Percentiles rank a stretch among this genome's conserved stretches.
phyloP scores from a whole-genome alignment of 208 protist genomes.

The Kentomonas sorsogonicus region DNA sequence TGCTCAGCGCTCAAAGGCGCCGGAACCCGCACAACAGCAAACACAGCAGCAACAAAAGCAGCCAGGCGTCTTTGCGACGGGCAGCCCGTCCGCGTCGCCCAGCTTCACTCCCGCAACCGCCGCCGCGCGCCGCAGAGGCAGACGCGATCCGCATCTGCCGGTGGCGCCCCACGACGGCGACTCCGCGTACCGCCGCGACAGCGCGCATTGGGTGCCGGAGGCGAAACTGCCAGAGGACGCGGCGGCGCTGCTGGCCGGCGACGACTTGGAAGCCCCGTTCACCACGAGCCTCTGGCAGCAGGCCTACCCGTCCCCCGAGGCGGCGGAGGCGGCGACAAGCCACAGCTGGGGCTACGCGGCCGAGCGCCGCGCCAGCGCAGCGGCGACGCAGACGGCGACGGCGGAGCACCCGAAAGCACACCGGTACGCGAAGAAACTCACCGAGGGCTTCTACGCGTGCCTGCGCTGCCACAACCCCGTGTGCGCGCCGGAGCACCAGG shows the following conservation, averaged over 20 bases:
- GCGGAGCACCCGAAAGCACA: slow-evolving; percentile 21
- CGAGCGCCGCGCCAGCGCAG: background rate
- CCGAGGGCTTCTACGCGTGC: slow-evolving; percentile 66
- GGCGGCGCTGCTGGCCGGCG: slow-evolving; percentile 40
- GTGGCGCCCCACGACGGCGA: slow-evolving; percentile 1
- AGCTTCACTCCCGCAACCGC: no score
- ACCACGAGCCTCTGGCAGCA: slow-evolving; percentile 61
- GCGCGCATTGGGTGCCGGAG: slow-evolving; percentile 11
- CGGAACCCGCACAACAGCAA: background rate
- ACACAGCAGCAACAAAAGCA: no score
- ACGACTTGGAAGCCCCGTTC: slow-evolving; percentile 55
- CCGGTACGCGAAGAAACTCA: slow-evolving; percentile 22
- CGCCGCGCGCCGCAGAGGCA: no score
- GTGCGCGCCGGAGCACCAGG: slow-evolving; percentile 43
- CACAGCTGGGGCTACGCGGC: background rate
- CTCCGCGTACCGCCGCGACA: slow-evolving; percentile 9
- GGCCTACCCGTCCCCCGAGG: slow-evolving; percentile 21
- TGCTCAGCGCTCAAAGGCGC: background rate
- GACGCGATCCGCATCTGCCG: no score
- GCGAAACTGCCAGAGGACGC: slow-evolving; percentile 21
- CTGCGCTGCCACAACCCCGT: slow-evolving; percentile 61
- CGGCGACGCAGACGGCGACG: background rate
- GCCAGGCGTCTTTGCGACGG: no score
- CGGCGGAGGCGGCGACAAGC: background rate
- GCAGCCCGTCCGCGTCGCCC: no score